Evolutionary conservation across 2,329 filamentous ascomycete species (phyloP).

Genomic region (Fusarium sp.): DNA sequence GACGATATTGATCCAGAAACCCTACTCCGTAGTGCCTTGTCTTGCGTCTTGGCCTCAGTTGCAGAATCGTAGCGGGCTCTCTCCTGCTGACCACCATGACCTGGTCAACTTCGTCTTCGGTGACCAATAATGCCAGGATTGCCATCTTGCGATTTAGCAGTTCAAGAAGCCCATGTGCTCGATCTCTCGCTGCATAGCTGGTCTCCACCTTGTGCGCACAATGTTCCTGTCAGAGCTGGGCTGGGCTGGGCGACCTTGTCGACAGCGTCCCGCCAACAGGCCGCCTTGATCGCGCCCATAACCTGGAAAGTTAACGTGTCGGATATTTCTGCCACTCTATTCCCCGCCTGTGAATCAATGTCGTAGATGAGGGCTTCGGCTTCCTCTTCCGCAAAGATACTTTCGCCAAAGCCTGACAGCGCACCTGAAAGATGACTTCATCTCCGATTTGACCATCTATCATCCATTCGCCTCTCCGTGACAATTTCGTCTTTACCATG

Average conservation of each 20-base stretch:
- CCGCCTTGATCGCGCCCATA: constrained; percentile 9
- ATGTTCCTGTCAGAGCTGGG: background rate
- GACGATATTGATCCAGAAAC: constrained; percentile 22
- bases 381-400: constrained; percentile 12
- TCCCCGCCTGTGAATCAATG: background rate
- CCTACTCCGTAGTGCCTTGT: background rate
- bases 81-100: constrained; percentile 13
- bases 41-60: background rate
- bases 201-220: constrained; percentile 16
- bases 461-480: background rate
- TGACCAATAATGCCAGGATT: background rate
- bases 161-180: background rate
- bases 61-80: background rate
- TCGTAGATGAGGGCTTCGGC: constrained; percentile 12
- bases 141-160: background rate
- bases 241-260: background rate
- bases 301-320: background rate
- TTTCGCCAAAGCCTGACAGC: constrained; percentile 22
- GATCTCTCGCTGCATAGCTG: constrained; percentile 10
- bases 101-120: constrained; percentile 9
- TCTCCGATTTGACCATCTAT: background rate
- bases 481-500: background rate
- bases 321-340: background rate
- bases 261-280: constrained; percentile 2
- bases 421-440: background rate